Conservation (phyloP, 106 monocot species). For the Hemerocallis citrina region DNA sequence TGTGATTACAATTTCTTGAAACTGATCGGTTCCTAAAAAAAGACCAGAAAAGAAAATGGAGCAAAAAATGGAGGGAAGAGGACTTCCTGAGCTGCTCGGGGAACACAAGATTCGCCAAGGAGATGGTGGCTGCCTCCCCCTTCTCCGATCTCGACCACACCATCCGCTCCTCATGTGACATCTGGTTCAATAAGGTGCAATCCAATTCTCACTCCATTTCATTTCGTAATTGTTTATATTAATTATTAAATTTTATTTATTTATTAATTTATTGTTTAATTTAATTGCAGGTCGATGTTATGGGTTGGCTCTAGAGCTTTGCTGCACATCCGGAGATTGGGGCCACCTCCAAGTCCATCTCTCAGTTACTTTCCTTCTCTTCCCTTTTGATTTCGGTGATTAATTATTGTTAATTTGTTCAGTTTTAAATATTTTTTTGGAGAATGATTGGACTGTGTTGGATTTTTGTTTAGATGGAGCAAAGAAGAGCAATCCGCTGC, state of each 20-base stretch:
- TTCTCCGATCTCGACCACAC: constrained; percentile 47
- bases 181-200: constrained; percentile 60
- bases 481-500: constrained; percentile 85
- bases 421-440: too few species aligned
- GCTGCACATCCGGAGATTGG: constrained; percentile 60
- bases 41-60: constrained; percentile 14
- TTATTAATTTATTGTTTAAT: background rate
- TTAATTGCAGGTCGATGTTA: constrained; percentile 39
- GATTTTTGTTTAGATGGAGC: constrained; percentile 38
- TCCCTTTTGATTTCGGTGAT: too few species aligned
- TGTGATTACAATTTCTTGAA: too few species aligned
- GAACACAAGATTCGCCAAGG: constrained; percentile 41
- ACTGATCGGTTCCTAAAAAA: too few species aligned
- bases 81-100: constrained; percentile 43
- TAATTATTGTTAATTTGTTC: too few species aligned
- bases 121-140: constrained; percentile 45
- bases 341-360: constrained; percentile 33
- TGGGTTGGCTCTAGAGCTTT: constrained; percentile 57
- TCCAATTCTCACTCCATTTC: too few species aligned
- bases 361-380: too few species aligned
- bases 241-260: background rate
- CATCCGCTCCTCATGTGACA: constrained; percentile 34
- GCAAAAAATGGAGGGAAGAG: constrained; percentile 7
- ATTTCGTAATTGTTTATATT: too few species aligned
- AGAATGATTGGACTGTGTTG: background rate